Evolutionary conservation across 2,329 filamentous ascomycete genomes (phyloP), one percentile per base, ranked within the genome.

Genomic region (Colletotrichum gloeosporioides): DNA sequence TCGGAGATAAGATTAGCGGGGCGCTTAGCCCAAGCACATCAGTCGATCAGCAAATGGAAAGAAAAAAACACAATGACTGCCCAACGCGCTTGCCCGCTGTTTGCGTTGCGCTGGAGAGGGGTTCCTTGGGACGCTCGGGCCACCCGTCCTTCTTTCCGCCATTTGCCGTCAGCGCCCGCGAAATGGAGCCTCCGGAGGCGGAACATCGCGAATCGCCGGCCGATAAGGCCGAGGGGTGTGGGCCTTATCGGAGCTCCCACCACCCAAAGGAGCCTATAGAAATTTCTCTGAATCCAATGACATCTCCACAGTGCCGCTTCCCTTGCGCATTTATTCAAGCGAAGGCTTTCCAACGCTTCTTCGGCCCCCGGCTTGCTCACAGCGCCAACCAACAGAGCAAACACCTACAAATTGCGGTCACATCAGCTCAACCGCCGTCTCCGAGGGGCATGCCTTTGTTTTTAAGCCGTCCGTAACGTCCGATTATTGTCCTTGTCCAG

Each of bases 211-310:
- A 57, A 57, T 63, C 31, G 71, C 75, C 75, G 71, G 39, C 71
- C 71, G 77, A 75, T 78, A 78, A 77, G 73, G 22, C 66, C 64
- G 74, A 76, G 59, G 16, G 39, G 70, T 73, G 57, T 55, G 64
- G 79, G 55, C 27, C 77, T 77, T 72, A 75, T 78, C 77, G 77
- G 77, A 77, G 76, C 77, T 78, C 66, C 65, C 62, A 69, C 61
- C 67, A 44, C 32, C 49, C 49, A 39, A 27, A 18, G 25, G 64
- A 66, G 64, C 74, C 74, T 71, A 70, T 68, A 68, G 75, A 78
- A 77, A 73, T 78, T 78, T 78, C 73, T 49, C 72, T 76, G 76
- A 76, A 77, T 76, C 73, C 70, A 76, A 76, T 76, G 44, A 39
- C 73, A 65, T 61, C 74, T 59, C 70, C 71, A 77, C 68, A 27